These are phyloP conservation scores for Grigorovia humatica DNA, from an alignment of 805 yeast genomes.

Conservation along the genomic window DNA sequence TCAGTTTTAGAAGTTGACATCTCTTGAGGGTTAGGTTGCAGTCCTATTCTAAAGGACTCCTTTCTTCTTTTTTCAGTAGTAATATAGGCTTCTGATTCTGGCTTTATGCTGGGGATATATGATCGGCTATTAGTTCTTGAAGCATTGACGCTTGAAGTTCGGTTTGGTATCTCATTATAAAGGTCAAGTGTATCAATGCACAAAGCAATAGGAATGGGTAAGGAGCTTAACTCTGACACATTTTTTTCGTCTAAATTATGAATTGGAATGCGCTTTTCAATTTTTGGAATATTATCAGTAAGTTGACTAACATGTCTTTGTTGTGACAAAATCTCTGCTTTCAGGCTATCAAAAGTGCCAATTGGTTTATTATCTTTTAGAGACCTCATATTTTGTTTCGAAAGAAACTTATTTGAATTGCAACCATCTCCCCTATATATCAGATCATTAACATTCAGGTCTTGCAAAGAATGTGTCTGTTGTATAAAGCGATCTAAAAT, in stretches of 20 bases:
- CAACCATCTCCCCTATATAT: neutral
- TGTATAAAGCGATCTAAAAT: slow-evolving; percentile 10
- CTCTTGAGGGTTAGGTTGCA: slow-evolving; percentile 1
- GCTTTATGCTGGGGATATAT: neutral
- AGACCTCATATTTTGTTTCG: neutral
- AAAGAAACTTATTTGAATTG: neutral
- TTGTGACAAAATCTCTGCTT: neutral
- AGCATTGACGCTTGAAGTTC: neutral
- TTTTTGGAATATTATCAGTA: neutral
- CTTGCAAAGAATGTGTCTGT: neutral
- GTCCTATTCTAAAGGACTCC: neutral
- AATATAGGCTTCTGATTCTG: neutral
- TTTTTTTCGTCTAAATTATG: slow-evolving; percentile 16
- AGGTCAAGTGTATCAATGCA: neutral
- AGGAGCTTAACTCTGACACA: slow-evolving; percentile 13
- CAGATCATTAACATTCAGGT: neutral
- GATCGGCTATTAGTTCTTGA: neutral
- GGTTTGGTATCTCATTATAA: neutral
- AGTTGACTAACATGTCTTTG: neutral
- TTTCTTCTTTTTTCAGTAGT: neutral
- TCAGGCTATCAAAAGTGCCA: neutral
- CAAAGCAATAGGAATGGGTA: slow-evolving; percentile 19
- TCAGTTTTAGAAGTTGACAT: neutral
- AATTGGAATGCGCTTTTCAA: slow-evolving; percentile 3
- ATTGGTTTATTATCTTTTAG: neutral